These are phyloP conservation scores for Talaromyces rugulosus DNA, from an alignment of 2,329 filamentous ascomycete species.

Conservation along the genomic window DNA sequence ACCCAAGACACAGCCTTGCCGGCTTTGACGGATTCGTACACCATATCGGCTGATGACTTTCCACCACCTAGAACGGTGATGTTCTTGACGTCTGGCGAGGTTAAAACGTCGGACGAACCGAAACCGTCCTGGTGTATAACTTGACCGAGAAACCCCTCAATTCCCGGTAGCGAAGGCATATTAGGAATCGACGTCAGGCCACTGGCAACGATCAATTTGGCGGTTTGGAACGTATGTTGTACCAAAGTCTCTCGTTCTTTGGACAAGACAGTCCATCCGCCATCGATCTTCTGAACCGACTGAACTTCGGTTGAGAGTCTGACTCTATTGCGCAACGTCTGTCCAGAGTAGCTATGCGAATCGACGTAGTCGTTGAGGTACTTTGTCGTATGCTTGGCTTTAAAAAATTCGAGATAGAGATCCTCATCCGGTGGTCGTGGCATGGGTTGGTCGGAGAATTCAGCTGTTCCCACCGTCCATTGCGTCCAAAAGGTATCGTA, in stretches of 20 bases:
- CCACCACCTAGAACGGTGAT: constrained; percentile 6
- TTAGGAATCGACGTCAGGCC: constrained; percentile 6
- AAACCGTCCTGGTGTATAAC: constrained; percentile 9
- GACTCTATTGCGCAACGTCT: constrained; percentile 9
- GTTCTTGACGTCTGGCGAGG: constrained; percentile 2
- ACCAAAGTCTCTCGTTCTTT: constrained; percentile 2
- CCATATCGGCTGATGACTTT: constrained; percentile 9
- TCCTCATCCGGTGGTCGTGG: constrained; percentile 9
- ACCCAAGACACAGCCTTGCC: constrained; percentile 9
- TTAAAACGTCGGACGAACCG: constrained; percentile 7
- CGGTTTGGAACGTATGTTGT: constrained; percentile 3
- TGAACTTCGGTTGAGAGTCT: constrained; percentile 8
- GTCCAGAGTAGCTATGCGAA: constrained; percentile 4
- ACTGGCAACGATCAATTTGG: constrained; percentile 8
- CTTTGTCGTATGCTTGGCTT: constrained; percentile 10
- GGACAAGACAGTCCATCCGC: constrained; percentile 7
- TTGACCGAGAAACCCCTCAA: constrained; percentile 3
- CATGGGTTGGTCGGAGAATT: constrained; percentile 10
- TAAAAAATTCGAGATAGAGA: constrained; percentile 9
- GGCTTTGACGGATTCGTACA: constrained; percentile 8
- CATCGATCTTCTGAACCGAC: constrained; percentile 6
- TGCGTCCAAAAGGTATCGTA: constrained; percentile 10
- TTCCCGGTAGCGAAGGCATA: constrained; percentile 7
- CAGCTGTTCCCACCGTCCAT: constrained; percentile 10
- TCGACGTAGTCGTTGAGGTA: constrained; percentile 10